Conservation (phyloP, 1,284 basidiomycete species). For the Ustilago crameri region DNA sequence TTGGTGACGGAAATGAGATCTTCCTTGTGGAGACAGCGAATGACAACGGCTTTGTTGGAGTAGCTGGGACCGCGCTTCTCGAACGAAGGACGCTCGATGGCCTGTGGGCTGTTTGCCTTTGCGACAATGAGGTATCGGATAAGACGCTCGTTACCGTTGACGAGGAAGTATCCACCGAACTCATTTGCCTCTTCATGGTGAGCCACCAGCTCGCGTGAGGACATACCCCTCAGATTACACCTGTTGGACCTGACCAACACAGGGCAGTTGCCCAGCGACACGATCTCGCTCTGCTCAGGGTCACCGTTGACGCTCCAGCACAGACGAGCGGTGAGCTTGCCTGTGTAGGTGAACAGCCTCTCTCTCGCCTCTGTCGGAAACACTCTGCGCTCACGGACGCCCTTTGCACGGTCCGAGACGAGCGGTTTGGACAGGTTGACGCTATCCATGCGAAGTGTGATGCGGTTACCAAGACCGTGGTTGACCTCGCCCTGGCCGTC, state of each 20-base stretch:
- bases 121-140: conserved; percentile 95
- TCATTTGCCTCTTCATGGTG: conserved; percentile 97
- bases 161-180: conserved; percentile 97
- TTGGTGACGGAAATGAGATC: conserved; percentile 75
- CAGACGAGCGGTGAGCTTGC: conserved; percentile 88
- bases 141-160: conserved; percentile 98
- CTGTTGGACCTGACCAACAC: conserved; percentile 98
- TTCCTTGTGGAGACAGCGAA: conserved; percentile 81
- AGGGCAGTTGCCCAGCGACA: conserved; percentile 91
- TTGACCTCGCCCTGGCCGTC: conserved; percentile 74
- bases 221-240: conserved; percentile 87
- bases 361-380: conserved; percentile 81
- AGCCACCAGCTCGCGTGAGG: conserved; percentile 85
- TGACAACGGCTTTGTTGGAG: conserved; percentile 91
- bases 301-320: conserved; percentile 84
- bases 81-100: conserved; percentile 86
- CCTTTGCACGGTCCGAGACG: conserved; percentile 84
- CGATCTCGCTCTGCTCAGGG: conserved; percentile 79
- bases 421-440: conserved; percentile 86
- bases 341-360: conserved; percentile 89
- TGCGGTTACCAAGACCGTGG: conserved; percentile 67
- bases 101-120: conserved; percentile 87
- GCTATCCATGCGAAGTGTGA: conserved; percentile 84
- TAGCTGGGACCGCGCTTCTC: conserved; percentile 92
- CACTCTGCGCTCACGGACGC: conserved; percentile 79